Base-by-base conservation (phyloP, 352 stramenopile genomes). In the Phytophthora ohioensis region DNA sequence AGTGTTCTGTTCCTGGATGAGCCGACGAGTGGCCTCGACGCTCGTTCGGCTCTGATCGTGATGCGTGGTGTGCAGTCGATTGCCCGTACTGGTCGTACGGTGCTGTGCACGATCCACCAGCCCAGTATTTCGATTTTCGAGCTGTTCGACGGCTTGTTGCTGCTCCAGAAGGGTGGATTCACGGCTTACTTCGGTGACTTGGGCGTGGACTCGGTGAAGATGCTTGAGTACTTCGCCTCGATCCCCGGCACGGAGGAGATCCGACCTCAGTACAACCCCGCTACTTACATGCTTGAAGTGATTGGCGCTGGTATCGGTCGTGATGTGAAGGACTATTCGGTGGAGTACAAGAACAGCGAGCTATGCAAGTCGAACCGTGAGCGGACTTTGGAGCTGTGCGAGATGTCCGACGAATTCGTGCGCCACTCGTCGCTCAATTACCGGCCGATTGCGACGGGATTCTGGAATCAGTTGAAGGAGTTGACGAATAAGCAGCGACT, bases 1-100 rank as follows among this genome's bases (percentile, higher is more conserved):
- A 94, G 94, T 68, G 78, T 98, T 43, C 60, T 99, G 49, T 97
- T 99, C 69, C 67, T 99, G 27, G 94, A 98, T 63, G 95, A 98
- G 71, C 93, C 93, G 0, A 98, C 92, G 0, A 92, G 76, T 72
- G 90, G 91, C 34, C 67, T 98, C 13, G 94, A 98, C 67, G 80
- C 87, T 0, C 87, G 86, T 10, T 98, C 58, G 34, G 36, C 58
- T 4, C 39, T 66, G 1, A 66, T 66, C 8, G 58, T 66, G 46
- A 66, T 66, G 71, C 80, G 85, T 13, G 86, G 86, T 10, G 81
- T 98, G 45, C 79, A 84, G 46, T 85, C 90, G 36, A 93, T 98
- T 45, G 87, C 92, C 3, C 82, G 87, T 11, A 97, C 81, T 4
- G 93, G 94, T 12, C 89, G 91, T 43, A 95, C 91, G 11, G 86